Evolutionary conservation across 805 yeast species (phyloP).

Genomic region (Hemisphaericaspora nanyangensis): DNA sequence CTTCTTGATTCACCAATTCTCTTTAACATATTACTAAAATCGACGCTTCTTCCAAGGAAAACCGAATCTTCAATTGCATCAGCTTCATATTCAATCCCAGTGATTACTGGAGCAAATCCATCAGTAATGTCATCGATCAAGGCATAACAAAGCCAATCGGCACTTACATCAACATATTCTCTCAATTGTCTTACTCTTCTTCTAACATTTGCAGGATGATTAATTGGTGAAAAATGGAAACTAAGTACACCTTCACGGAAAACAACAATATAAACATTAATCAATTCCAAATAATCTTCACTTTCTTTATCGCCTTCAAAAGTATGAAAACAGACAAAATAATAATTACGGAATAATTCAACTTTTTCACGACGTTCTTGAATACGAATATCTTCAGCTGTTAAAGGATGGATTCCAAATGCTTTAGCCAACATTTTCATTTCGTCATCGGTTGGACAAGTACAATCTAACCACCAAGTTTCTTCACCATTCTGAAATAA

Average conservation of each 20-base stretch:
- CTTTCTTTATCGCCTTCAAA: conserved; percentile 82
- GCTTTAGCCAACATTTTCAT: conserved; percentile 91
- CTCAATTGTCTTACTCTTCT: conserved; percentile 77
- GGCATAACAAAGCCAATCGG: conserved; percentile 83
- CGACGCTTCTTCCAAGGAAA: conserved; percentile 70
- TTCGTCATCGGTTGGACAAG: conserved; percentile 91
- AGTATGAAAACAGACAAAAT: conserved; percentile 95
- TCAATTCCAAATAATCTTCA: conserved; percentile 80
- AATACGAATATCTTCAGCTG: conserved; percentile 95
- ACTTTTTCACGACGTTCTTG: conserved; percentile 98
- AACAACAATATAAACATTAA: conserved; percentile 66
- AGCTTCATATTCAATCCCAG: conserved; percentile 73
- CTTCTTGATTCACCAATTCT: conserved; percentile 87
- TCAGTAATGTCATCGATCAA: conserved; percentile 80
- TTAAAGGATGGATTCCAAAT: conserved; percentile 95
- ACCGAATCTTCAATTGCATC: conserved; percentile 84
- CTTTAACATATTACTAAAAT: conserved; percentile 71
- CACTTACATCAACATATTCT: conserved; percentile 71
- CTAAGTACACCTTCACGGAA: conserved; percentile 57
- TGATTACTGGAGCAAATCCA: conserved; percentile 79
- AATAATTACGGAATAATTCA: conserved; percentile 83
- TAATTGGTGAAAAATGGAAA: conserved; percentile 57
- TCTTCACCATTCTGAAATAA: conserved; percentile 69
- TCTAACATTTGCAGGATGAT: conserved; percentile 67
- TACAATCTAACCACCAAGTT: conserved; percentile 95